Base-by-base conservation (phyloP, 257 asterid genomes). In the Fraxinus pennsylvanica region DNA sequence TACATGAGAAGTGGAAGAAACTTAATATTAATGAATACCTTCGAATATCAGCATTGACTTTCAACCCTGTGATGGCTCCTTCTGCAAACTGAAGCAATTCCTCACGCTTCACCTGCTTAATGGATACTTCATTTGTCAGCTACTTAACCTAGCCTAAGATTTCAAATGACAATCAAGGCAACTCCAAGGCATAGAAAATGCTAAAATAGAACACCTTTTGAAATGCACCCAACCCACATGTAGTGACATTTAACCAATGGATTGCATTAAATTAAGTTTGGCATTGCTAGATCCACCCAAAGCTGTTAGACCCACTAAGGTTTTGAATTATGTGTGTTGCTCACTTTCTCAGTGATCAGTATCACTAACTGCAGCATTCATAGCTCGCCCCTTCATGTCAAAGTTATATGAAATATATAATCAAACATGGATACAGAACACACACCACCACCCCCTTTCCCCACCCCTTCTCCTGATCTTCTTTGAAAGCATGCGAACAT, bases 11-110 rank as follows among this genome's bases (percentile, higher is more conserved):
- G 43, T 25, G 30, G 75, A 25, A 45, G 70, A 57, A 78, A 78
- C 68, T 50, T 41, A 73, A 66, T 21, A 70, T 72, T 76, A 81
- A 25, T 68, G 54, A 38, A 61, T 81, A 95, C 99, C 99, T 93
- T 82, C 87, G 87, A 67, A 89, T 75, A 70, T 90, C 98, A 39
- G 96, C 96, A 88, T 91, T 95, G 77, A 87, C 78, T 90, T 95
- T 95, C 90, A 95, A 80, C 59, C 99, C 99, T 78, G 98, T 93
- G 78, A 95, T 91, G 39, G 99, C 98, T 80, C 91, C 96, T 90
- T 95, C 99, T 32, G 93, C 94, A 85, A 95, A 95, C 87, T 91
- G 98, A 81, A 95, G 97, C 87, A 95, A 84, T 81, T 95, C 99
- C 68, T 95, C 99, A 83, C 97, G 85, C 88, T 95, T 95, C 84